Evolutionary conservation across 1,284 basidiomycete genomes (phyloP).

Genomic region (Ceratobasidium sp.): DNA sequence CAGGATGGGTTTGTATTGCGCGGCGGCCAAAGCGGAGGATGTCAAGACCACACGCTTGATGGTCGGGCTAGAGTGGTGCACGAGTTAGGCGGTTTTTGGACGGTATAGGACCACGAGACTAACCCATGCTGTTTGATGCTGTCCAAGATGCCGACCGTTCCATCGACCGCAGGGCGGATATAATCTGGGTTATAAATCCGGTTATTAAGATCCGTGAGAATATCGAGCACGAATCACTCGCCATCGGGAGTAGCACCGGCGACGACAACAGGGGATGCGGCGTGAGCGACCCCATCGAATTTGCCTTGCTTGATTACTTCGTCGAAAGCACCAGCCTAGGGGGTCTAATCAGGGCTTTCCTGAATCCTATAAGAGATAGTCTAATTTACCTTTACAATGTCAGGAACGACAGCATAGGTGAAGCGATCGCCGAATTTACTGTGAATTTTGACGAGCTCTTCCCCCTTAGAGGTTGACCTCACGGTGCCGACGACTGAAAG

Average conservation of each 20-base stretch:
- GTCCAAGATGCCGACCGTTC: constrained; percentile 36
- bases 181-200: constrained; percentile 3
- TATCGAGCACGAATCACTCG: background rate
- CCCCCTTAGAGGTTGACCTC: constrained; percentile 15
- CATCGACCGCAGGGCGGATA: constrained; percentile 40
- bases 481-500: constrained; percentile 25
- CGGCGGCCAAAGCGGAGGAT: constrained; percentile 21
- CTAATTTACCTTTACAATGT: constrained; percentile 13
- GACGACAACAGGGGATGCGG: constrained; percentile 26
- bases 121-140: constrained; percentile 43
- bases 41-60: constrained; percentile 45
- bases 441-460: constrained; percentile 22
- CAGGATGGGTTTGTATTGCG: background rate
- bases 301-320: constrained; percentile 18
- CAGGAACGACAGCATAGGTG: constrained; percentile 29
- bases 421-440: background rate
- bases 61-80: constrained; percentile 1
- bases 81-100: background rate
- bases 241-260: constrained; percentile 12
- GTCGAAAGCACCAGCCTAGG: constrained; percentile 28
- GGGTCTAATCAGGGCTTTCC: background rate
- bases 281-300: constrained; percentile 40
- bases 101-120: background rate
- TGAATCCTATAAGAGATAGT: too few species aligned
- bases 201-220: too few species aligned